These are phyloP conservation scores for Curvularia eragrostidis DNA, from an alignment of 2,329 filamentous ascomycete genomes.

Conservation along the genomic window DNA sequence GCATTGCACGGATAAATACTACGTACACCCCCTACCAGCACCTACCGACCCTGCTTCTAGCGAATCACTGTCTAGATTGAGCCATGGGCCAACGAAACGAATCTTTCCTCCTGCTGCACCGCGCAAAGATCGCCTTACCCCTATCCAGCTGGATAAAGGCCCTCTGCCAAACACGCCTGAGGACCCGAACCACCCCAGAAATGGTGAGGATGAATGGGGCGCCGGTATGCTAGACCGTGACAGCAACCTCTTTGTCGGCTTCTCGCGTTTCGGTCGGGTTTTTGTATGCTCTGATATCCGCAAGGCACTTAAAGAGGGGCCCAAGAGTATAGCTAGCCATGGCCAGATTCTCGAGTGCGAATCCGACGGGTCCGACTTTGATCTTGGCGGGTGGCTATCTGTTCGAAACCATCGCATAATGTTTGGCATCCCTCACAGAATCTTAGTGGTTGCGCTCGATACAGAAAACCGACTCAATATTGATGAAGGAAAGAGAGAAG, in stretches of 20 bases:
- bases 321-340: not conserved
- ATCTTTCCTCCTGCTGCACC: slow-evolving; percentile 10
- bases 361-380: slow-evolving; percentile 6
- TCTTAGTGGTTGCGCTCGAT: slow-evolving; percentile 5
- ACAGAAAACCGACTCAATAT: not conserved
- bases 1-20: slow-evolving; percentile 10
- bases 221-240: slow-evolving; percentile 16
- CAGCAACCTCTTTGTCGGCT: slow-evolving; percentile 14
- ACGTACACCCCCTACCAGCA: slow-evolving; percentile 3
- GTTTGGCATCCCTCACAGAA: slow-evolving; percentile 10
- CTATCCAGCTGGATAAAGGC: slow-evolving; percentile 3
- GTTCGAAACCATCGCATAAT: slow-evolving; percentile 9
- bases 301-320: slow-evolving; percentile 7
- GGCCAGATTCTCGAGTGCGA: slow-evolving; percentile 13
- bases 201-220: slow-evolving; percentile 14
- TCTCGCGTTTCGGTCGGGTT: slow-evolving; percentile 10
- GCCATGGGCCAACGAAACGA: not conserved
- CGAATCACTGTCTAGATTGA: slow-evolving; percentile 1
- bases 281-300: slow-evolving; percentile 12
- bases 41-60: not conserved
- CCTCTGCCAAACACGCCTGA: slow-evolving; percentile 4
- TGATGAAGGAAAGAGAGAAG: not conserved
- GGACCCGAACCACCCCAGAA: not conserved
- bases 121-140: slow-evolving; percentile 7
- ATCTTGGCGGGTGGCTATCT: slow-evolving; percentile 10